Base-by-base conservation (phyloP, 352 stramenopile genomes). In the Phytopythium ostracodes region DNA sequence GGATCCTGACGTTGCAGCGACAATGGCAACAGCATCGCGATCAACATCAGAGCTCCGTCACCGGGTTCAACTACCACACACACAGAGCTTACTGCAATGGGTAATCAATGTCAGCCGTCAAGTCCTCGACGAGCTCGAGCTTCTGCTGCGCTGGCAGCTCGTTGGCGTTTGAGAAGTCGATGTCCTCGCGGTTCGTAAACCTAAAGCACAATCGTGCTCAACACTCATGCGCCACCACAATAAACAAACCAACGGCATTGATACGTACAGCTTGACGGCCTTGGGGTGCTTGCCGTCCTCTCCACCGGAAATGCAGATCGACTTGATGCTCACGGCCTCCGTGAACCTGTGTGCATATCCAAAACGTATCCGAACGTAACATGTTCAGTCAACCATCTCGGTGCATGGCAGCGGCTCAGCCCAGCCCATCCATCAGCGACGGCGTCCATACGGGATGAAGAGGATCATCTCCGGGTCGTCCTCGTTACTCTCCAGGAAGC, bases 301-400 rank as follows among this genome's bases (percentile, higher is more conserved):
- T 52, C 81, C 82, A 40, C 87, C 87, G 2, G 84, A 88, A 56
- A 96, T 89, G 68, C 84, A 93, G 56, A 96, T 94, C 33, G 87
- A 94, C 58, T 93, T 94, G 70, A 96, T 91, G 63, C 78, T 94
- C 62, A 94, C 87, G 9, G 85, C 83, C 67, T 96, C 85, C 8
- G 87, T 96, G 63, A 96, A 96, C 58, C 80, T 85, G 54, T n/a
- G 25, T 33, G 15, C 29, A 24, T 17, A 24, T 27, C 8, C 56
- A 55, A 31, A 24, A 17, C 22, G 17, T 5, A 11, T 27, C 17
- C 27, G 29, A 11, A 15, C 46, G 10, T n/a, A n/a, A n/a, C n/a
- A n/a, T n/a, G n/a, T n/a, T n/a, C n/a, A n/a, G n/a, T n/a, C n/a
- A n/a, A n/a, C n/a, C n/a, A n/a, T n/a, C n/a, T n/a, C n/a, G n/a